A percentile compares a stretch with the other conserved stretches of the same genome.
These are phyloP conservation scores for Tylopilus orsonianus DNA, from an alignment of 1,284 basidiomycete species.

Conservation along the genomic window DNA sequence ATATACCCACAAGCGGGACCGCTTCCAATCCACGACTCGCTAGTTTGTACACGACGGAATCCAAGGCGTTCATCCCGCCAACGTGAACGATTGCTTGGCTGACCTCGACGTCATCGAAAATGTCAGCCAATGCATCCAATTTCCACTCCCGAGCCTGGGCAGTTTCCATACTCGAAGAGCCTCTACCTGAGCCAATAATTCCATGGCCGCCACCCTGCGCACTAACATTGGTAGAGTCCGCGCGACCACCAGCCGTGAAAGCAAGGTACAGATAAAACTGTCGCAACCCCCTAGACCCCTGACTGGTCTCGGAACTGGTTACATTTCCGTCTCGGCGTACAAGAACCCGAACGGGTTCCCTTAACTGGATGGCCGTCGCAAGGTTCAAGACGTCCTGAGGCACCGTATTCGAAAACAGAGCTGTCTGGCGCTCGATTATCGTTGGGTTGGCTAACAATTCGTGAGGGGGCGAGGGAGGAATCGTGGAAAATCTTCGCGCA, in stretches of 20 bases:
- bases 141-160: conserved; percentile 96
- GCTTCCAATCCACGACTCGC: conserved; percentile 83
- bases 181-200: conserved; percentile 87
- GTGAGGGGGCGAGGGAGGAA: conserved; percentile 46
- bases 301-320: conserved; percentile 65
- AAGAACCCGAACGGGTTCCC: conserved; percentile 93
- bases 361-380: conserved; percentile 82
- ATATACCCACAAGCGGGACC: conserved; percentile 40
- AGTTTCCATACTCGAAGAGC: conserved; percentile 77
- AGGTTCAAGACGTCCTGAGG: conserved; percentile 94
- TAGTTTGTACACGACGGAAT: conserved; percentile 88
- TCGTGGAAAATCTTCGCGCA: conserved; percentile 58
- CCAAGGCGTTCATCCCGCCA: conserved; percentile 81
- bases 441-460: conserved; percentile 35
- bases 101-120: conserved; percentile 88
- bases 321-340: conserved; percentile 93
- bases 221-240: conserved; percentile 51
- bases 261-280: conserved; percentile 94
- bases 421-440: conserved; percentile 85
- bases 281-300: conserved; percentile 80
- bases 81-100: conserved; percentile 88
- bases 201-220: conserved; percentile 69
- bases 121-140: conserved; percentile 89
- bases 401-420: conserved; percentile 93
- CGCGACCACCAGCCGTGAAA: conserved; percentile 80